Conservation (phyloP, 345 rosid genomes). For the Populus davidiana region DNA sequence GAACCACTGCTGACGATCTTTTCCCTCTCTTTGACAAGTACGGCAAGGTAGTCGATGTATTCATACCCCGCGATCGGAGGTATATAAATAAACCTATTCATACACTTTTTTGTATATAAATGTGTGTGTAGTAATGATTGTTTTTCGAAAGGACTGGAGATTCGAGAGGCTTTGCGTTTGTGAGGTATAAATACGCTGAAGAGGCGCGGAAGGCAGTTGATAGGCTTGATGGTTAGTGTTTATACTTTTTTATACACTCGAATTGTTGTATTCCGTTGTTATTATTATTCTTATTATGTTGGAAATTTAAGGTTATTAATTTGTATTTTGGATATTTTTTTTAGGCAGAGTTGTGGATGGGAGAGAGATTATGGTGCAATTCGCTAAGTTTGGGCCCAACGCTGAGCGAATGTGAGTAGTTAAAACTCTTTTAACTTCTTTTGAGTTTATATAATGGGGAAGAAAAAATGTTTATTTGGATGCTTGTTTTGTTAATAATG, state of each 20-base stretch:
- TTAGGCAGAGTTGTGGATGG: conserved; percentile 27
- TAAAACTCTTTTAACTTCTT: background rate
- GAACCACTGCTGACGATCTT: conserved; percentile 73
- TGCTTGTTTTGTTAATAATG: background rate
- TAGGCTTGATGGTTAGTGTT: conserved; percentile 55
- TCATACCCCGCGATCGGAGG: conserved; percentile 81
- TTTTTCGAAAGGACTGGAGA: conserved; percentile 12
- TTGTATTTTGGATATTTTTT: background rate
- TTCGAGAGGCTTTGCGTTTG: conserved; percentile 76
- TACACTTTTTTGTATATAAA: background rate
- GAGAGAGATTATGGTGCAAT: conserved; percentile 27
- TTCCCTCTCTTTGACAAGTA: conserved; percentile 77
- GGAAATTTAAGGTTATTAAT: background rate
- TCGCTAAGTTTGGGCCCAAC: conserved; percentile 23
- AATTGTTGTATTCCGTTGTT: background rate
- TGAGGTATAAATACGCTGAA: conserved; percentile 65
- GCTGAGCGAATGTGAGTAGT: conserved; percentile 10
- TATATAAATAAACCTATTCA: background rate
- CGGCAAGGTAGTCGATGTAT: conserved; percentile 72
- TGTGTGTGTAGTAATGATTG: background rate
- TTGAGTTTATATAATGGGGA: background rate
- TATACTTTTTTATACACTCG: background rate
- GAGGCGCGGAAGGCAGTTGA: conserved; percentile 78
- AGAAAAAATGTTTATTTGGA: background rate
- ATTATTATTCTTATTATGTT: too few relatives aligned